phyloP scores from a whole-genome alignment of 495 filamentous ascomycete genomes.

The Trichocladium uniseriatum region DNA sequence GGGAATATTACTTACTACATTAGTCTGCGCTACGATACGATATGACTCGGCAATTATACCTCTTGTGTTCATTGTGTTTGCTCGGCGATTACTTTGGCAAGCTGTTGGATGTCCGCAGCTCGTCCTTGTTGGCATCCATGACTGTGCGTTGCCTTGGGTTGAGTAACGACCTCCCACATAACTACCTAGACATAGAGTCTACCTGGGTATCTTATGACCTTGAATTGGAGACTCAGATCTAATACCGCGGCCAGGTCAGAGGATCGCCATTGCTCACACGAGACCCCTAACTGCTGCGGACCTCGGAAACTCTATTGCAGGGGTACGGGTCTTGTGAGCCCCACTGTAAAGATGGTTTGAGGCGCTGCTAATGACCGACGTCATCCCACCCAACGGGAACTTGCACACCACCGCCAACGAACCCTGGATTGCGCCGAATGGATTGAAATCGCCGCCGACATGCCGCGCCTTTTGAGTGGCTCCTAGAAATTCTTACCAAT shows the following conservation, averaged over 20 bases:
- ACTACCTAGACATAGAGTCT: no score
- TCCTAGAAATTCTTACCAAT: no score
- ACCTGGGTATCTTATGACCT: neutral
- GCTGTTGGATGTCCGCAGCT: neutral
- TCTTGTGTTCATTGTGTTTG: conserved; percentile 7
- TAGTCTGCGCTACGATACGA: conserved; percentile 26
- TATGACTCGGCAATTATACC: conserved; percentile 24
- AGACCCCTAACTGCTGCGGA: no score
- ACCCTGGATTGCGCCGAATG: no score
- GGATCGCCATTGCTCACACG: neutral
- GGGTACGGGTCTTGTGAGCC: neutral
- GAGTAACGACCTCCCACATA: no score
- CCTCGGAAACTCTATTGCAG: neutral
- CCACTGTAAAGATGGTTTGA: no score
- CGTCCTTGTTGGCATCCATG: neutral
- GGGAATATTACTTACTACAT: conserved; percentile 9
- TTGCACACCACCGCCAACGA: no score
- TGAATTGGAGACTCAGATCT: neutral
- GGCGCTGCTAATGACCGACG: conserved; percentile 9
- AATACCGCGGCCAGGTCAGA: neutral
- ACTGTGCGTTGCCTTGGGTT: no score
- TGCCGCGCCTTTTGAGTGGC: no score
- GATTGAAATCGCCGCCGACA: no score
- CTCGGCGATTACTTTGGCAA: no score
- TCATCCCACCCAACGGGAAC: conserved; percentile 13